These are phyloP conservation scores for Botrytis tulipae DNA, from an alignment of 2,329 filamentous ascomycete genomes.

Conservation along the genomic window DNA sequence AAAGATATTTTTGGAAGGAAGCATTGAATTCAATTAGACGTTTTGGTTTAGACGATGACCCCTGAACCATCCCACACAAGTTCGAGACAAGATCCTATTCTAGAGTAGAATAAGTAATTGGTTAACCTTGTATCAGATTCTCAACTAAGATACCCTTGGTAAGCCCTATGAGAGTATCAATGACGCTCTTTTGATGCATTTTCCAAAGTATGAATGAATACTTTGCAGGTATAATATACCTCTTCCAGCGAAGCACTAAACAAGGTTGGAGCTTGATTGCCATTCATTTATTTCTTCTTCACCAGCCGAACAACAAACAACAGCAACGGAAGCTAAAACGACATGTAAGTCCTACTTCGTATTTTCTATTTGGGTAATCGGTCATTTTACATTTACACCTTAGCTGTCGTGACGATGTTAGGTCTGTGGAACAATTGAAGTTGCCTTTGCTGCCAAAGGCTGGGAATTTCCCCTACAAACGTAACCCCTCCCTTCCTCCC, in stretches of 20 bases:
- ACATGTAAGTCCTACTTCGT: no score
- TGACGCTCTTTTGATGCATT: neutral
- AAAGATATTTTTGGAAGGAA: neutral
- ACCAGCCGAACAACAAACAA: neutral
- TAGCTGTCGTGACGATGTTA: neutral
- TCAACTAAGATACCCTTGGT: neutral
- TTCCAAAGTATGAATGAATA: neutral
- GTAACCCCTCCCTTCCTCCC: neutral
- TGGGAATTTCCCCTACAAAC: constrained; percentile 1
- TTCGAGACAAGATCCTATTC: neutral
- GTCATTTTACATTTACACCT: neutral
- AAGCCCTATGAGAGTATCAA: neutral
- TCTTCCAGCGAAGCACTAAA: neutral
- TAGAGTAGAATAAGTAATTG: neutral
- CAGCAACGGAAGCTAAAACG: neutral
- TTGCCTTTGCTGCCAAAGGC: neutral
- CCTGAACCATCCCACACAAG: neutral
- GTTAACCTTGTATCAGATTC: neutral
- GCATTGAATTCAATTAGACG: neutral
- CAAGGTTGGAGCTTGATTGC: neutral
- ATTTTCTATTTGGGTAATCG: neutral
- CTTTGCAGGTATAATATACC: neutral
- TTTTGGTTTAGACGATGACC: neutral
- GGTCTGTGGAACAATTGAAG: neutral
- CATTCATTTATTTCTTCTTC: neutral